Evolutionary conservation across 345 rosid species (phyloP), one percentile per base, ranked within the genome.

Genomic region (Gossypium rotundifolium): DNA sequence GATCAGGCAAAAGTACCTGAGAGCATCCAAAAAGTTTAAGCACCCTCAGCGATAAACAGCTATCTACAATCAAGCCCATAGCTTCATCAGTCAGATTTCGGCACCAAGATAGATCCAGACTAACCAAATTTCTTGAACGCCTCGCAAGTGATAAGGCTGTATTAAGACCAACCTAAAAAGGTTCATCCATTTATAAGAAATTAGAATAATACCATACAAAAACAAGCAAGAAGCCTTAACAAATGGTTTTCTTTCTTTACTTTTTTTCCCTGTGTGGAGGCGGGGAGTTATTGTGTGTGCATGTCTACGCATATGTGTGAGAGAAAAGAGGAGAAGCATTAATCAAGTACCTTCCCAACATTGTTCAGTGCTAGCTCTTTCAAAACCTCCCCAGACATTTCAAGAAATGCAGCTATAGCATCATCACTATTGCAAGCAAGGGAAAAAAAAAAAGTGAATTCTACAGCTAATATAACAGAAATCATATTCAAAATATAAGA

Each of bases 341-440:
- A 70, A 63, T 18, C 62, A 33, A 22, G 53, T 85, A 91, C 98
- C 93, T 88, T 82, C 83, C 79, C 85, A 11, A 93, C 84, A 78
- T 84, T 88, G 84, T 91, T 93, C 71, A 95, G 87, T 2, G 90
- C 85, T 74, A 90, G 86, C 76, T 89, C 96, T 81, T 78, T 80
- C 62, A 95, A 81, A 60, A 59, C 54, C 84, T 86, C 82, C 69
- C 97, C 94, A 57, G 94, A 84, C 0, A 87, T 79, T 84, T 93
- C 98, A 80, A 95, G 48, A 80, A 87, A 95, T 74, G 99, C 97
- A 83, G 97, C 98, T 59, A 91, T 77, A 74, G 90, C 98, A 84
- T 95, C 98, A 82, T 95, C 98, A 78, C 98, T 93, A 82, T 42
- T 70, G 70, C 63, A 57, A 33, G 68, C 64, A 44, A 59, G 49